A percentile compares a stretch with the other conserved stretches of the same genome.
Conservation (phyloP, 1,284 basidiomycete genomes). For the Cystobasidium pallidum region DNA sequence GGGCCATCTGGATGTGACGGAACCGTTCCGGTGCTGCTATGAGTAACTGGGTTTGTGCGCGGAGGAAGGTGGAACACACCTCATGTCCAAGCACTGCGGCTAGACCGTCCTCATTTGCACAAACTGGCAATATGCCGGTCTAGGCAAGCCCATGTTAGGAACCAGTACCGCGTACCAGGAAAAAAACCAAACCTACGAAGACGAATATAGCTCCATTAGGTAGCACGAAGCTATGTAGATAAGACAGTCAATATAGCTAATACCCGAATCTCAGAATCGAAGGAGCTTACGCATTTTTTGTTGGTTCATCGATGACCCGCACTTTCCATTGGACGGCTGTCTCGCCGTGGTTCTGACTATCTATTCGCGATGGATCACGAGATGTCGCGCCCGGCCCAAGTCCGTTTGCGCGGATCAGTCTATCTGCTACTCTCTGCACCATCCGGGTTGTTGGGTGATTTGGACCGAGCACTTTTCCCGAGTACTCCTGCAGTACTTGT, state of each 20-base stretch:
- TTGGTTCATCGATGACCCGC: conserved; percentile 75
- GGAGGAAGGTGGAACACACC: conserved; percentile 53
- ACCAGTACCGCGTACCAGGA: background rate
- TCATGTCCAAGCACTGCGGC: conserved; percentile 87
- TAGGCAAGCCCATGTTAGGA: conserved; percentile 51
- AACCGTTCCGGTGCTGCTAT: too few species aligned
- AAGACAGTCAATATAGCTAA: background rate
- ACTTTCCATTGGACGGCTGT: conserved; percentile 66
- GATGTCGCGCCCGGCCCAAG: conserved; percentile 45
- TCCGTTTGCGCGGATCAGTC: conserved; percentile 73
- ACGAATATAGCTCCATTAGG: conserved; percentile 75
- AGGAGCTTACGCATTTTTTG: conserved; percentile 78
- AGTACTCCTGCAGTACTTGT: conserved; percentile 65
- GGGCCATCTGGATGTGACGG: conserved; percentile 66
- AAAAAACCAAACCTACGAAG: conserved; percentile 61
- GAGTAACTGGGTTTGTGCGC: too few species aligned
- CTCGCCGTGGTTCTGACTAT: background rate
- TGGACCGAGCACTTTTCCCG: conserved; percentile 66
- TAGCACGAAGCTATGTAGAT: conserved; percentile 39
- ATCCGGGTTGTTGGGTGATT: conserved; percentile 69
- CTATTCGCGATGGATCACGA: background rate
- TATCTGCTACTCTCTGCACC: conserved; percentile 70
- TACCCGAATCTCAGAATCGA: background rate
- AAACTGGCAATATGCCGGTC: conserved; percentile 76
- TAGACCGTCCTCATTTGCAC: conserved; percentile 75